Conservation (phyloP, 352 stramenopile genomes). For the Globisporangium camurandrum region DNA sequence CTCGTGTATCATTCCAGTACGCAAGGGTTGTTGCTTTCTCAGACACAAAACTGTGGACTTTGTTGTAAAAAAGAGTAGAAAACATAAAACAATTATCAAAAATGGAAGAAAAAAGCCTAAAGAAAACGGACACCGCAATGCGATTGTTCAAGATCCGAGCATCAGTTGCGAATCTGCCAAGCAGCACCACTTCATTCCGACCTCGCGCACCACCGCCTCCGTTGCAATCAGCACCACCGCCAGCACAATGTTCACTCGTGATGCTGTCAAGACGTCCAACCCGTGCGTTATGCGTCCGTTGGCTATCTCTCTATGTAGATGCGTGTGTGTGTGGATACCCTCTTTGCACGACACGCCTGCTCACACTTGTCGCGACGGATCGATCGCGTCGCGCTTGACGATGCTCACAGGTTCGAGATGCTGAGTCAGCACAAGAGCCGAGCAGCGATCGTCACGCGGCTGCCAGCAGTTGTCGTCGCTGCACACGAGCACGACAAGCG, state of each 20-base stretch:
- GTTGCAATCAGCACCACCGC: not conserved
- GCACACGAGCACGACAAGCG: too few species aligned
- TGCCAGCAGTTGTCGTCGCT: not conserved
- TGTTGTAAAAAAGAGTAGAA: too few species aligned
- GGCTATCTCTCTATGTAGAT: too few species aligned
- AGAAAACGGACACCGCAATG: too few species aligned
- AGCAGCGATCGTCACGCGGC: not conserved
- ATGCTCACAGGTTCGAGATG: constrained; percentile 5
- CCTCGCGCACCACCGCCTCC: not conserved
- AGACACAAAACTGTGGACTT: not conserved
- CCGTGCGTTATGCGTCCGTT: constrained; percentile 14
- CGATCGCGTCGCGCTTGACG: too few species aligned
- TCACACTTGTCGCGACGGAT: too few species aligned
- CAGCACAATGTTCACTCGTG: constrained; percentile 20
- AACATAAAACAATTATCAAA: too few species aligned
- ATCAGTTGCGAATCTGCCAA: not conserved
- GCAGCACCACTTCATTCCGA: not conserved
- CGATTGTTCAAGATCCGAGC: too few species aligned
- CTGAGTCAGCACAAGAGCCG: constrained; percentile 9
- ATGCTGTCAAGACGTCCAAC: constrained; percentile 30
- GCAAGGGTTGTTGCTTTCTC: not conserved
- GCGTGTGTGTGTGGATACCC: not conserved
- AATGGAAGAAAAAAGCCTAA: too few species aligned
- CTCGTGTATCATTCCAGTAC: too few species aligned
- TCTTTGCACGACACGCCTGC: too few species aligned